Conservation (phyloP, 1,139 yeast genomes). For the Geotrichum fermentans region DNA sequence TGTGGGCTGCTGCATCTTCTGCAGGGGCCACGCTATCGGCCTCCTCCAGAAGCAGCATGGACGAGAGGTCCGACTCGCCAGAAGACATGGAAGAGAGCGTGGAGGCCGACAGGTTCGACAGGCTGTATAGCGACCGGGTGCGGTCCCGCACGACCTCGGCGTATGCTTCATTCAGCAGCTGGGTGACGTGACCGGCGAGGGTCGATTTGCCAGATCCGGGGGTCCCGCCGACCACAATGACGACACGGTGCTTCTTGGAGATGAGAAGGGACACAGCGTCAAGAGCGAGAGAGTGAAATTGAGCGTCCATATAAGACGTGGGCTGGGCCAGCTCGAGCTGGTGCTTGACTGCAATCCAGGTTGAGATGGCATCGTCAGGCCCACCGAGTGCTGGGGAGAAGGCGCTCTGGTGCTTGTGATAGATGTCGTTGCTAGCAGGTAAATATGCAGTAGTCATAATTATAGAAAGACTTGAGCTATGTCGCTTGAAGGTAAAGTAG, state of each 20-base stretch:
- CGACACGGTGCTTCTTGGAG: constrained; percentile 36
- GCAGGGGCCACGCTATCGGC: not conserved
- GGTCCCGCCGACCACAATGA: constrained; percentile 62
- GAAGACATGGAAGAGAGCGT: not conserved
- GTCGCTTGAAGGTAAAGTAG: too few relatives aligned
- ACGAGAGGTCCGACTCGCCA: not conserved
- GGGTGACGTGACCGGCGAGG: constrained; percentile 45
- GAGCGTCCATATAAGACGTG: not conserved
- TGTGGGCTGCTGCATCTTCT: not conserved
- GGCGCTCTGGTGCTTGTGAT: too few relatives aligned
- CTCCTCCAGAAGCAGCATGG: not conserved
- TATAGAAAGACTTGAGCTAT: too few relatives aligned
- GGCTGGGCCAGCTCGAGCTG: not conserved
- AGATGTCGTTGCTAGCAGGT: too few relatives aligned
- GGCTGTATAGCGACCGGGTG: not conserved
- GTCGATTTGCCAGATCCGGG: constrained; percentile 88
- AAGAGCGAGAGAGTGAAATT: constrained; percentile 1
- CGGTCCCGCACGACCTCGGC: not conserved
- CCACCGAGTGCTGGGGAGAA: too few relatives aligned
- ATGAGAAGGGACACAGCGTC: constrained; percentile 7
- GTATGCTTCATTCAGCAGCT: constrained; percentile 20
- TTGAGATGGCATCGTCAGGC: not conserved
- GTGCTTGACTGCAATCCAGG: not conserved
- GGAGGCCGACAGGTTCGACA: not conserved
- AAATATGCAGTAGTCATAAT: too few relatives aligned